Evolutionary conservation across 768 basidiomycete genomes (phyloP).

Genomic region (Stropharia rugosoannulata): DNA sequence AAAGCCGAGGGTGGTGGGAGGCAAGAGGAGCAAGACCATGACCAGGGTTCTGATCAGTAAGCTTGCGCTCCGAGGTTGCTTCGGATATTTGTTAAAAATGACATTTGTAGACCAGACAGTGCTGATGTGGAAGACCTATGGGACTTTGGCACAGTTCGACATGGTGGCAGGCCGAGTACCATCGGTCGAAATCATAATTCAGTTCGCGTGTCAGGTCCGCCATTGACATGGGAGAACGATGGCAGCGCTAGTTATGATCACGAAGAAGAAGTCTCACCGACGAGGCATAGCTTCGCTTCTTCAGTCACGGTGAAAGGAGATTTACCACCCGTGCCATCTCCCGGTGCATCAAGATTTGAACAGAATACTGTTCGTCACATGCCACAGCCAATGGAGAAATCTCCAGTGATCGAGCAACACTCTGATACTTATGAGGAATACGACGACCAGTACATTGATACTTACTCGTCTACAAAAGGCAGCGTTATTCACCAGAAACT

Average conservation of each 20-base stretch:
- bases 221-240: slow-evolving; percentile 81
- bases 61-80: slow-evolving; percentile 20
- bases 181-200: slow-evolving; percentile 65
- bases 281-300: slow-evolving; percentile 33
- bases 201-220: slow-evolving; percentile 60
- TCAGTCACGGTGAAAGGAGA: slow-evolving; percentile 56
- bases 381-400: slow-evolving; percentile 28
- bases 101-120: slow-evolving; percentile 41
- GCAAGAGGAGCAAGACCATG: slow-evolving; percentile 68
- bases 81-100: background rate
- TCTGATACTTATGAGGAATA: slow-evolving; percentile 71
- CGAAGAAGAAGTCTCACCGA: slow-evolving; percentile 34
- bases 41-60: slow-evolving; percentile 62
- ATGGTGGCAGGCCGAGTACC: slow-evolving; percentile 58
- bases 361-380: slow-evolving; percentile 72
- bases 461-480: slow-evolving; percentile 41
- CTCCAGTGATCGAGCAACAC: slow-evolving; percentile 40
- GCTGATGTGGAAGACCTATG: slow-evolving; percentile 83
- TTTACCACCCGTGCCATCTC: slow-evolving; percentile 55
- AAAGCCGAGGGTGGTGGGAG: slow-evolving; percentile 84
- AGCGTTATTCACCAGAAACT: slow-evolving; percentile 49
- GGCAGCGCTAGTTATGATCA: slow-evolving; percentile 40
- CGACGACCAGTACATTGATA: slow-evolving; percentile 53
- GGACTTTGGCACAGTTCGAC: slow-evolving; percentile 97
- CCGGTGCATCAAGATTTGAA: slow-evolving; percentile 41